Evolutionary conservation across 2,329 filamentous ascomycete genomes (phyloP), one percentile per base, ranked within the genome.

Genomic region (Diaporthe caulivora): DNA sequence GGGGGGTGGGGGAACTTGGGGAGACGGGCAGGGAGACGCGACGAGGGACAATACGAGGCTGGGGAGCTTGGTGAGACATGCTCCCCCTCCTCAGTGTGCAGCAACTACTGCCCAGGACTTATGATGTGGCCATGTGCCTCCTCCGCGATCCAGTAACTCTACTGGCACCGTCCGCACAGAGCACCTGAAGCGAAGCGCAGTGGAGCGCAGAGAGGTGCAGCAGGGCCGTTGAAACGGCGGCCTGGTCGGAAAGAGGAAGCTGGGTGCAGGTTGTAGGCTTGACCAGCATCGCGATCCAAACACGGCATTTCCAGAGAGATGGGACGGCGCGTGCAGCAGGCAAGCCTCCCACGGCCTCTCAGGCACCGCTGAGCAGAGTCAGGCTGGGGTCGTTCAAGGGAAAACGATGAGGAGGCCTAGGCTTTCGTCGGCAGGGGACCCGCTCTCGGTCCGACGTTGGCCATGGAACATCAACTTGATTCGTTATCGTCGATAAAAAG

Each of bases 381-480:
- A 49, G 29, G 49, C 60, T 34, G 60, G 26, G 42, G 42, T 24
- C 42, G 18, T 42, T 34, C 42, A 5, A 9, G 34, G 5, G 34
- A 51, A 65, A 62, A 49, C 29, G 60, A 51, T 51, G 60, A 65
- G 60, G 60, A 51, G 24, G 42, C 62, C 44, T 24, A 37, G 62
- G 44, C 29, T 65, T 24, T 65, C 24, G 40, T 26, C 44, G 21
- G 31, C 44, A 49, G 21, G 21, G 29, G 62, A 37, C 62, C 62
- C 62, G 44, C 62, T 40, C 62, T 65, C 44, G 62, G 44, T 65
- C 62, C 62, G 44, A 65, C 62, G 47, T 67, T 67, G 62, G 62
- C 44, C 47, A 53, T 67, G 62, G 62, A 53, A 51, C 62, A 44
- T 67, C 62, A 49, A 53, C 31, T 67, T 67, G 40, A 40, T 65